Conservation (phyloP, 2,329 filamentous ascomycete genomes). For the Emergomyces orientalis region DNA sequence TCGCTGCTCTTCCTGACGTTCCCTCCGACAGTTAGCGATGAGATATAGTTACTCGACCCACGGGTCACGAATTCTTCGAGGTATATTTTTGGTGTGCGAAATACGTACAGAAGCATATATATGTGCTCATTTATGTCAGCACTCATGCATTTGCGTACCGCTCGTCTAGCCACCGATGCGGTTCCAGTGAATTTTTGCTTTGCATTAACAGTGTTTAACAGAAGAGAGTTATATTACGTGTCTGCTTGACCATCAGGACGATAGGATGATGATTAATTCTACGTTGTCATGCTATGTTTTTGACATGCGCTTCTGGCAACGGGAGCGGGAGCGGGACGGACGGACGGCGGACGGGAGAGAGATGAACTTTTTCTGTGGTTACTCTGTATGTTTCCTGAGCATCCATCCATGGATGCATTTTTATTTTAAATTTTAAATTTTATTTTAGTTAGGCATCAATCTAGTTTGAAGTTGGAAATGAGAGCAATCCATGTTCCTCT, state of each 20-base stretch:
- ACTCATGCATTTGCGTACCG: no score
- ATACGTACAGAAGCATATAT: neutral
- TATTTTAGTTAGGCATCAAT: no score
- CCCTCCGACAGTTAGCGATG: neutral
- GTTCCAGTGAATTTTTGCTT: no score
- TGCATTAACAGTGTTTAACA: no score
- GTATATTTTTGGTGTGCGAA: neutral
- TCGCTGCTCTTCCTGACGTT: no score
- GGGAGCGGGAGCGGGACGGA: neutral
- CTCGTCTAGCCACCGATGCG: no score
- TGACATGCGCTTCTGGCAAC: neutral
- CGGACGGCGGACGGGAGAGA: neutral
- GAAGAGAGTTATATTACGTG: no score
- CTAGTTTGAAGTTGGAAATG: no score
- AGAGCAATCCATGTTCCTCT: no score
- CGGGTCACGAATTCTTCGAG: neutral
- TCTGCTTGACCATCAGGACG: neutral
- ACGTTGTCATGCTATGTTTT: neutral
- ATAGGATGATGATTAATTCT: neutral
- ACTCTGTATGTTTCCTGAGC: no score
- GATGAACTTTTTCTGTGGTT: neutral
- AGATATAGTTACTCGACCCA: neutral
- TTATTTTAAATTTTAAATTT: no score
- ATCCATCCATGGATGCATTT: no score
- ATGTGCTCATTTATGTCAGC: neutral